phyloP scores from a whole-genome alignment of 495 filamentous ascomycete genomes.

The Diplogelasinospora grovesii region DNA sequence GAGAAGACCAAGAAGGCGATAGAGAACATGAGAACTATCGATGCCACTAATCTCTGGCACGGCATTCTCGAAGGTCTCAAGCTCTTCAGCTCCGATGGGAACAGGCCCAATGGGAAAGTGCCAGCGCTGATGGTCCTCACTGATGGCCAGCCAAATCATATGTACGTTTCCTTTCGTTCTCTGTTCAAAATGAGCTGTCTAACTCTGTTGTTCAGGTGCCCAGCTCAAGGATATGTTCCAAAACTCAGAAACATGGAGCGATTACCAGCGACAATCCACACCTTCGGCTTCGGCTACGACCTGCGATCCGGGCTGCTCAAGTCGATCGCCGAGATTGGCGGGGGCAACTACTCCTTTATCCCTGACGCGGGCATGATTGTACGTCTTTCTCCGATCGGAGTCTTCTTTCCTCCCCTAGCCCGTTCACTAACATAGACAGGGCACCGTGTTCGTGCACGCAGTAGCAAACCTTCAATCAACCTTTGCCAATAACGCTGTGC shows the following conservation, averaged over 20 bases:
- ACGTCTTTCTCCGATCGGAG: background rate
- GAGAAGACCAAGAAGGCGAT: slow-evolving; percentile 22
- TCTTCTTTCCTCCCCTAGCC: background rate
- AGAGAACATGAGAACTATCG: slow-evolving; percentile 17
- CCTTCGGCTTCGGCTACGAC: slow-evolving; percentile 41
- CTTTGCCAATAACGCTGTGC: slow-evolving; percentile 28
- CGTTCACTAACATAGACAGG: slow-evolving; percentile 17
- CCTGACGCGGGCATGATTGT: slow-evolving; percentile 45
- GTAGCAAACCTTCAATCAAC: slow-evolving; percentile 42
- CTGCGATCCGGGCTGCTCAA: slow-evolving; percentile 37
- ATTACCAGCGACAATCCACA: slow-evolving; percentile 36
- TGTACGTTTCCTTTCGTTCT: slow-evolving; percentile 12
- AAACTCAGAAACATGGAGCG: slow-evolving; percentile 27
- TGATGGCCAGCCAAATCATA: slow-evolving; percentile 38
- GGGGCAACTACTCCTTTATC: slow-evolving; percentile 42
- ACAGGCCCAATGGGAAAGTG: slow-evolving; percentile 15
- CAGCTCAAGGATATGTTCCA: slow-evolving; percentile 29
- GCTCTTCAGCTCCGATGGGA: slow-evolving; percentile 20
- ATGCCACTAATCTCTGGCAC: slow-evolving; percentile 37
- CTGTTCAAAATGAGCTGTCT: background rate
- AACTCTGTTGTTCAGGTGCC: slow-evolving; percentile 13
- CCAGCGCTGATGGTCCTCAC: slow-evolving; percentile 42
- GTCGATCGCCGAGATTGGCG: slow-evolving; percentile 36
- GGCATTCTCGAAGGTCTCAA: slow-evolving; percentile 31
- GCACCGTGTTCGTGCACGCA: slow-evolving; percentile 41